A percentile compares a stretch with the other conserved stretches of the same genome.
phyloP scores from a whole-genome alignment of 371 early-diverging fungal species.

The Rhizopus delemar region DNA sequence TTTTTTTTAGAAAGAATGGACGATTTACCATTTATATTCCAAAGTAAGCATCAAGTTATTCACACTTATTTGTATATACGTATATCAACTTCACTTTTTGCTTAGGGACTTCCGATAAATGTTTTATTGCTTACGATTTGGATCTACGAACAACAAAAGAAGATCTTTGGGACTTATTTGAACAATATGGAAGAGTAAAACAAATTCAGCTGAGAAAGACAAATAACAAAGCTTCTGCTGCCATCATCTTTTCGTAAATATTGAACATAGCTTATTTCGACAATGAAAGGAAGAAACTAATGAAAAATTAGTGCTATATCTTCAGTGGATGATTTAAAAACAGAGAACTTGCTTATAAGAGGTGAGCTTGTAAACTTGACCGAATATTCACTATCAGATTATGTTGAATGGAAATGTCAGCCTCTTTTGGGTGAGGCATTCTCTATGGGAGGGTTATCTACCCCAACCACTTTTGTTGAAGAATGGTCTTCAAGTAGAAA shows the following conservation, averaged over 20 bases:
- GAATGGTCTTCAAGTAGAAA: slow-evolving; percentile 30
- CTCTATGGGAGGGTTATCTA: slow-evolving; percentile 26
- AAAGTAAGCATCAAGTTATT: neutral
- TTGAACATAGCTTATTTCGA: neutral
- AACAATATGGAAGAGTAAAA: slow-evolving; percentile 1
- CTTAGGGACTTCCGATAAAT: neutral
- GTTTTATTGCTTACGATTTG: neutral
- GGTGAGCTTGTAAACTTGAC: neutral
- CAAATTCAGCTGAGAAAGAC: neutral
- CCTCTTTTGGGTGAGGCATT: slow-evolving; percentile 9
- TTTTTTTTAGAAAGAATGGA: neutral
- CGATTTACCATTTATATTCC: neutral
- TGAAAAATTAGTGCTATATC: neutral
- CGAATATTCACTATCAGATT: neutral
- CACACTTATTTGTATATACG: no score
- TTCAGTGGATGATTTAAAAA: neutral
- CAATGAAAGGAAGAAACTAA: no score
- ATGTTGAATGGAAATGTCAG: neutral
- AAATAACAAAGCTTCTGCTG: neutral
- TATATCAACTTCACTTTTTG: neutral
- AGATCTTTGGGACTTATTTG: slow-evolving; percentile 6
- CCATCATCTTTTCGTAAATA: slow-evolving; percentile 6
- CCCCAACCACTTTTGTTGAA: slow-evolving; percentile 19
- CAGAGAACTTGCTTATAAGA: neutral
- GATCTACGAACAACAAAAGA: slow-evolving; percentile 1